Evolutionary conservation across 768 basidiomycete species (phyloP).

Genomic region (Boletus speciosus): DNA sequence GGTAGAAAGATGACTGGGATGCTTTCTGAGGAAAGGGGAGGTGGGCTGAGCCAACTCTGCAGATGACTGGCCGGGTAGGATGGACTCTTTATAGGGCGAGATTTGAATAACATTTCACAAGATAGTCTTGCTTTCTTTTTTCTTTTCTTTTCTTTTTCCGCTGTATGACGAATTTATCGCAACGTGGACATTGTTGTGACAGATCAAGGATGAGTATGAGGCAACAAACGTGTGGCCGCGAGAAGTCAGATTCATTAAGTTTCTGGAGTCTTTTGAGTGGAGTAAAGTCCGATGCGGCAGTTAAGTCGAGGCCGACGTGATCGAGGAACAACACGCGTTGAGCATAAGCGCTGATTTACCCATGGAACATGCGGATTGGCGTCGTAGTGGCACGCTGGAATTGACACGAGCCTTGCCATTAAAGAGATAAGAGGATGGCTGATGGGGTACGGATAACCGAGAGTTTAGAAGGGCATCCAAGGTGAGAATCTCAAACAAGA

Average conservation of each 20-base stretch:
- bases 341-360: conserved; percentile 49
- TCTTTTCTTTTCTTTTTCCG: conserved; percentile 26
- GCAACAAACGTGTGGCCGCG: conserved; percentile 65
- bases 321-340: conserved; percentile 67
- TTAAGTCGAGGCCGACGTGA: conserved; percentile 57
- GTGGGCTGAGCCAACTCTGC: conserved; percentile 26
- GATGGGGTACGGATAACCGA: conserved; percentile 27
- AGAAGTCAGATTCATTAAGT: conserved; percentile 64
- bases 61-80: conserved; percentile 10
- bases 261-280: conserved; percentile 63
- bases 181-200: conserved; percentile 71
- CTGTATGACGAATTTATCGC: conserved; percentile 57
- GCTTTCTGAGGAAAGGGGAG: conserved; percentile 31
- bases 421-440: conserved; percentile 17
- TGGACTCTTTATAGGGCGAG: conserved; percentile 52
- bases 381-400: conserved; percentile 26
- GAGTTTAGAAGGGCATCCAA: conserved; percentile 7
- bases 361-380: conserved; percentile 34
- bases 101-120: conserved; percentile 45
- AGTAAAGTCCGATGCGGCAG: conserved; percentile 57
- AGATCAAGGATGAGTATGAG: conserved; percentile 67
- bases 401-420: conserved; percentile 29
- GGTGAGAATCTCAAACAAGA: conserved; percentile 29
- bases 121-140: conserved; percentile 39
- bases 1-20: conserved; percentile 35